A percentile compares a stretch with the other conserved stretches of the same genome.
These are phyloP conservation scores for Eucalyptus decipiens DNA, from an alignment of 345 rosid genomes.

Conservation along the genomic window DNA sequence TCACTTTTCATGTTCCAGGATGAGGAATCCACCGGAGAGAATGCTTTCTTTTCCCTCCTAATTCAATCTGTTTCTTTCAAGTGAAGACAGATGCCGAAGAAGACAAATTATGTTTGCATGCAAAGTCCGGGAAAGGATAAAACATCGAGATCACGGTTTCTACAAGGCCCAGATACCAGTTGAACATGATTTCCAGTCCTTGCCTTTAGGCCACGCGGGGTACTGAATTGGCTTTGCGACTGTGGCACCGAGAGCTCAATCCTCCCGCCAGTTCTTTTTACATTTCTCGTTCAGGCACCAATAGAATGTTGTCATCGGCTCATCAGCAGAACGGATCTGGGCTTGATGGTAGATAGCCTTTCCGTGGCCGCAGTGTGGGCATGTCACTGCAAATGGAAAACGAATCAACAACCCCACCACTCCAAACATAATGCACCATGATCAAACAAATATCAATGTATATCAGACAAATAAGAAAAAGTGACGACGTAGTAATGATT, in stretches of 20 bases:
- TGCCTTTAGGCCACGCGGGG: neutral
- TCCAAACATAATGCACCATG: neutral
- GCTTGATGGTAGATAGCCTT: constrained; percentile 38
- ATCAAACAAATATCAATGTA: neutral
- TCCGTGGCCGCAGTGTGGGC: constrained; percentile 44
- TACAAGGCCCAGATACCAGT: neutral
- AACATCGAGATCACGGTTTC: neutral
- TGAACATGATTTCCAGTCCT: neutral
- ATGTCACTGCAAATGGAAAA: constrained; percentile 24
- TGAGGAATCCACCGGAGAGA: neutral
- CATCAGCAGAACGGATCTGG: constrained; percentile 60
- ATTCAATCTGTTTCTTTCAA: neutral
- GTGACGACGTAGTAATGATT: neutral
- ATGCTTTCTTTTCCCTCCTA: neutral
- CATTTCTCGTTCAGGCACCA: constrained; percentile 46
- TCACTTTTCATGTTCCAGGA: neutral
- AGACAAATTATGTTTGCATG: neutral
- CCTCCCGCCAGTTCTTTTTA: constrained; percentile 30
- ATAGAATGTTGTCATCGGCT: constrained; percentile 54
- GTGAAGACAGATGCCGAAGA: neutral
- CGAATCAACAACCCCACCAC: neutral
- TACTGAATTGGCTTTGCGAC: neutral
- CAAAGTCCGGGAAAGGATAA: neutral
- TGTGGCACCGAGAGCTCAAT: neutral
- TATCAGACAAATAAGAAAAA: neutral